phyloP scores from a whole-genome alignment of 1,284 basidiomycete species.

The Puccinia horiana region DNA sequence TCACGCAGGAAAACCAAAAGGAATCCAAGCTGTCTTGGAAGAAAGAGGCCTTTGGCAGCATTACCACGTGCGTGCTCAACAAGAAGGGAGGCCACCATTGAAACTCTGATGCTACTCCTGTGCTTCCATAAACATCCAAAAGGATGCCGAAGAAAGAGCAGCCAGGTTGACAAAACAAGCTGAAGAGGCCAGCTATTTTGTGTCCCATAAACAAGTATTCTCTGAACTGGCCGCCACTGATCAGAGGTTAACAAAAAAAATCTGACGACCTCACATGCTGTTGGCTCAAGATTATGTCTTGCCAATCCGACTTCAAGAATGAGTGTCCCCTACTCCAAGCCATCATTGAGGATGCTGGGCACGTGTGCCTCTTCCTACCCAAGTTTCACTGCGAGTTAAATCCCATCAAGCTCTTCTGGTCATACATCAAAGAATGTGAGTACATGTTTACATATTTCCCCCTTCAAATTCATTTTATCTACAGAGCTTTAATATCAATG shows the following conservation, averaged over 20 bases:
- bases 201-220: not conserved
- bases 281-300: not conserved
- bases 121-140: not conserved
- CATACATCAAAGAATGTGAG: no score
- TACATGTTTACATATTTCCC: no score
- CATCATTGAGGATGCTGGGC: no score
- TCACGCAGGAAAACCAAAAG: slow-evolving; percentile 1
- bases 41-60: no score
- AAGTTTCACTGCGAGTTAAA: not conserved
- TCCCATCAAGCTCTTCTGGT: not conserved
- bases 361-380: no score
- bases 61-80: not conserved
- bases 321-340: not conserved
- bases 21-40: no score
- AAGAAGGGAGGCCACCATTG: not conserved
- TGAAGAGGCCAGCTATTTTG: not conserved
- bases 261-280: not conserved
- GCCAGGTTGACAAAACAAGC: not conserved
- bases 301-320: not conserved
- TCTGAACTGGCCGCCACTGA: not conserved
- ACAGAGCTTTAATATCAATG: no score
- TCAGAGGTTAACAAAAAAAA: not conserved
- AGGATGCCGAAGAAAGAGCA: not conserved
- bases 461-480: no score
- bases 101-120: not conserved